phyloP scores from a whole-genome alignment of 441 rosid genomes.

The Metrosideros polymorpha region DNA sequence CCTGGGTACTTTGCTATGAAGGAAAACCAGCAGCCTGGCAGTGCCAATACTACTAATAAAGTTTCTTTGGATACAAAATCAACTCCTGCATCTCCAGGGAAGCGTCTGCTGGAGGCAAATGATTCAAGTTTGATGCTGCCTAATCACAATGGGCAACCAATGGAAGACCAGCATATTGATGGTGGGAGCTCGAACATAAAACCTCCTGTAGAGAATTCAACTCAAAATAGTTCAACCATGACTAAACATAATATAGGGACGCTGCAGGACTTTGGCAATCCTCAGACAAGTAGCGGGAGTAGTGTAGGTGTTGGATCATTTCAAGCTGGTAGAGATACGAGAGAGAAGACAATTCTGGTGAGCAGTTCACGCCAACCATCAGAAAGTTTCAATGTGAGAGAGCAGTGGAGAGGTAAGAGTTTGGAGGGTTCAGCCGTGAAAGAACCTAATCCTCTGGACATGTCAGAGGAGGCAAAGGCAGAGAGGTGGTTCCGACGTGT shows the following conservation, averaged over 20 bases:
- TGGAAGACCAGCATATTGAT: conserved; percentile 7
- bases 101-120: not conserved
- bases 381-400: conserved; percentile 15
- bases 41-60: conserved; percentile 7
- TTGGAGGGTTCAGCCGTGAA: conserved; percentile 87
- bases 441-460: conserved; percentile 78
- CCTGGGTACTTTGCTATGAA: conserved; percentile 59
- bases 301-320: not conserved
- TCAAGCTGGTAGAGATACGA: not conserved
- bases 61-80: conserved; percentile 14
- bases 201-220: not conserved
- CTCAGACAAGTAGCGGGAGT: not conserved
- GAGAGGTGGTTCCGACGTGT: conserved; percentile 91
- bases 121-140: not conserved
- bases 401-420: conserved; percentile 54
- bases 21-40: conserved; percentile 26
- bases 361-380: conserved; percentile 14
- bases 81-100: conserved; percentile 15
- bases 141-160: not conserved
- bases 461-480: conserved; percentile 97
- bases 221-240: not conserved
- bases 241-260: conserved; percentile 3
- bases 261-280: conserved; percentile 1
- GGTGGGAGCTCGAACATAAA: conserved; percentile 12
- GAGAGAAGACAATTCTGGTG: not conserved